phyloP scores from a whole-genome alignment of 257 asterid genomes.

The Capsicum rhomboideum region DNA sequence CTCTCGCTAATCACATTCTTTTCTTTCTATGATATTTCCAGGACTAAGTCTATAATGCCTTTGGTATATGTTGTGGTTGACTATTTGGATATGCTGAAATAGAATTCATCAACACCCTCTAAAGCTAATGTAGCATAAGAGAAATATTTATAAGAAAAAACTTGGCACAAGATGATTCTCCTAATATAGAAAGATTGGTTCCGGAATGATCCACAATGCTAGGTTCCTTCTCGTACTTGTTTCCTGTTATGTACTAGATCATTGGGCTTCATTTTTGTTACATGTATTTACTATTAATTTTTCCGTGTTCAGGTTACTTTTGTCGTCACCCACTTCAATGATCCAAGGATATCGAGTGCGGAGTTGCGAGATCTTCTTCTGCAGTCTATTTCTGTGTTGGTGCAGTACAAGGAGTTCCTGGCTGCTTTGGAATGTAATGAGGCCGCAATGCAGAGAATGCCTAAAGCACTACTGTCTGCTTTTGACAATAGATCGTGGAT shows the following conservation, averaged over 20 bases:
- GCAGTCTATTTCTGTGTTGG: slow-evolving; percentile 83
- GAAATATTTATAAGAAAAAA: background rate
- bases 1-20: background rate
- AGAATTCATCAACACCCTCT: background rate
- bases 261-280: background rate
- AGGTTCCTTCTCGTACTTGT: background rate
- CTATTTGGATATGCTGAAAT: background rate
- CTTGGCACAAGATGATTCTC: background rate
- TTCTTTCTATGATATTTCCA: background rate
- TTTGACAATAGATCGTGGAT: slow-evolving; percentile 95
- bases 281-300: background rate
- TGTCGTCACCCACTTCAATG: slow-evolving; percentile 75
- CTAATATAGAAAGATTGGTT: background rate
- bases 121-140: background rate
- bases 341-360: slow-evolving; percentile 88
- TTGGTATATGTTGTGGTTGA: background rate
- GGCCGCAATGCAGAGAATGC: slow-evolving; percentile 66
- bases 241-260: background rate
- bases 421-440: slow-evolving; percentile 81
- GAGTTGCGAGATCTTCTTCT: slow-evolving; percentile 91
- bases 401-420: slow-evolving; percentile 77
- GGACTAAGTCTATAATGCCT: background rate
- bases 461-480: slow-evolving; percentile 74
- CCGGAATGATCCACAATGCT: background rate
- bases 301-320: slow-evolving; percentile 66